A percentile compares a stretch with the other conserved stretches of the same genome.
Evolutionary conservation across 306 rosid genomes (phyloP).

Genomic region (Vigna mungo): DNA sequence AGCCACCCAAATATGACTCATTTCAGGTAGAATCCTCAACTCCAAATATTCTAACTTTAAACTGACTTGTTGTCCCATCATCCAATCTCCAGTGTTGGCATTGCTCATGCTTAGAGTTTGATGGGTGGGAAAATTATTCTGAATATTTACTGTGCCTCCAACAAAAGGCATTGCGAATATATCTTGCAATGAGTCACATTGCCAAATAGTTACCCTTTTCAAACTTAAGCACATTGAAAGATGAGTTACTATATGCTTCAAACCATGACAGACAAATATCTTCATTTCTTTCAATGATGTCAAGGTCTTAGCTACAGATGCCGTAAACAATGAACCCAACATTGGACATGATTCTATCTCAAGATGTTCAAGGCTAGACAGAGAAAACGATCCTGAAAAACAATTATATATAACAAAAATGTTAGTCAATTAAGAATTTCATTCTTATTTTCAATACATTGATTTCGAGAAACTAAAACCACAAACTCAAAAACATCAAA

Average conservation of each 20-base stretch:
- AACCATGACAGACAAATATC: background rate
- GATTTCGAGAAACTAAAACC: too few relatives aligned
- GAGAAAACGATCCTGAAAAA: background rate
- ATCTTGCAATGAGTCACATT: background rate
- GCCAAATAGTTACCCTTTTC: rapidly evolving
- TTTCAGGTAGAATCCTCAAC: background rate
- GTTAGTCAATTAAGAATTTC: background rate
- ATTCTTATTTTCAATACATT: too few relatives aligned
- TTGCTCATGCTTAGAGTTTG: background rate
- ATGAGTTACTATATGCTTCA: background rate
- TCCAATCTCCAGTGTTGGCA: background rate
- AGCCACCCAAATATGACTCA: background rate
- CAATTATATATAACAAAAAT: background rate
- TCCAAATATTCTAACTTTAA: background rate
- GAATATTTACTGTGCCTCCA: background rate
- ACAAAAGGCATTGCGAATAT: background rate
- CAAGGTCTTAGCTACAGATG: background rate
- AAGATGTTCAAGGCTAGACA: background rate
- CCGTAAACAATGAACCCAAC: background rate
- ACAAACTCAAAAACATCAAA: too few relatives aligned
- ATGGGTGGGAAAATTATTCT: background rate
- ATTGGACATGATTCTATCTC: background rate
- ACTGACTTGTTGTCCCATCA: background rate
- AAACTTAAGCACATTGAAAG: background rate
- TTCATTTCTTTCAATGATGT: background rate